These are phyloP conservation scores for Clausena lansium DNA, from an alignment of 345 rosid genomes.

Conservation along the genomic window DNA sequence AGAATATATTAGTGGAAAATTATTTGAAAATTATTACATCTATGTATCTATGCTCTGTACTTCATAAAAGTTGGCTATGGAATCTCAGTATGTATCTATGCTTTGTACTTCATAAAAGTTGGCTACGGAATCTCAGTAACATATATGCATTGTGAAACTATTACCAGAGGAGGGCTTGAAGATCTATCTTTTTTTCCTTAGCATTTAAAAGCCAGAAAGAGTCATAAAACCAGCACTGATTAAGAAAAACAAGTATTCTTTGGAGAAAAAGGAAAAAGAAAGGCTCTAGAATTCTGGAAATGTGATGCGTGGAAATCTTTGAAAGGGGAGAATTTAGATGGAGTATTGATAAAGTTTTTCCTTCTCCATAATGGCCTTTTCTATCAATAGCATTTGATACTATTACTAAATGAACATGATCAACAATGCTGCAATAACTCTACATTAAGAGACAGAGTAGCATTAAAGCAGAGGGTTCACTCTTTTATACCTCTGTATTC, in stretches of 20 bases:
- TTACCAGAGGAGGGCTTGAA: background rate
- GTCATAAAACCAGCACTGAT: no score
- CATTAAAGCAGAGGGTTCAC: constrained; percentile 5
- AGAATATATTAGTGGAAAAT: constrained; percentile 24
- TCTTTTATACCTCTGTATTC: constrained; percentile 50
- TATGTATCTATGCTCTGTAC: background rate
- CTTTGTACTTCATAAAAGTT: background rate
- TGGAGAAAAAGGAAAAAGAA: no score
- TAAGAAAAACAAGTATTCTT: background rate
- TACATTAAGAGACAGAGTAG: background rate
- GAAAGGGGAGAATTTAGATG: background rate
- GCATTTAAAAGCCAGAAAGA: background rate
- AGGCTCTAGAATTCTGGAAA: background rate
- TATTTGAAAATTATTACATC: background rate
- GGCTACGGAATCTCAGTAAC: background rate
- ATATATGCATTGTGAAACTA: background rate
- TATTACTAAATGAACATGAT: background rate
- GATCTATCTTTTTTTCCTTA: background rate
- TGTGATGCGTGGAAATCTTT: background rate
- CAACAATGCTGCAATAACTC: background rate
- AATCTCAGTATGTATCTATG: background rate
- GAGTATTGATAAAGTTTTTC: background rate
- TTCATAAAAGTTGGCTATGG: background rate
- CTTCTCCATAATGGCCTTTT: background rate
- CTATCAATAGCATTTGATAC: background rate